A percentile compares a stretch with the other conserved stretches of the same genome.
These are phyloP conservation scores for Rubus idaeus DNA, from an alignment of 306 rosid species.

Conservation along the genomic window DNA sequence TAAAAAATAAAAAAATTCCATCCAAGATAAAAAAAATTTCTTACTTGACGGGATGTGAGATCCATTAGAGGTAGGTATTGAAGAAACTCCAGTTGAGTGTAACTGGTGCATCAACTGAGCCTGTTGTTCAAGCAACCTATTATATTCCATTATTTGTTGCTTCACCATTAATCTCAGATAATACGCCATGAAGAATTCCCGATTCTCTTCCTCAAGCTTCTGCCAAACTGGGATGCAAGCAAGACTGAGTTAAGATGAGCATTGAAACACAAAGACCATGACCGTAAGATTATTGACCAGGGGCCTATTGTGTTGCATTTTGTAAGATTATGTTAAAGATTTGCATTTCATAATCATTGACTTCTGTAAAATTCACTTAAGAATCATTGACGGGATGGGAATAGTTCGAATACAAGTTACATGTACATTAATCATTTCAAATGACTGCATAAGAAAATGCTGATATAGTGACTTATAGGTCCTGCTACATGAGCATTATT, in stretches of 20 bases:
- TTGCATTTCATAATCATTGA: background rate
- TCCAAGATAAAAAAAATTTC: slow-evolving; percentile 20
- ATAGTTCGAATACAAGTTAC: background rate
- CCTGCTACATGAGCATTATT: background rate
- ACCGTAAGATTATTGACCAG: background rate
- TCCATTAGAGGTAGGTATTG: slow-evolving; percentile 68
- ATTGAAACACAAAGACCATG: background rate
- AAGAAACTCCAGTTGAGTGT: slow-evolving; percentile 50
- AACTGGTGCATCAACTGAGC: slow-evolving; percentile 58
- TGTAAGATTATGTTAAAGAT: background rate
- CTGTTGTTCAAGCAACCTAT: slow-evolving; percentile 81
- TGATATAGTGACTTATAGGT: background rate
- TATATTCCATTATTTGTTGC: slow-evolving; percentile 81
- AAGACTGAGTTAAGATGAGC: slow-evolving; percentile 4
- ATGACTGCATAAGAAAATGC: background rate
- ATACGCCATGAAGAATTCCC: slow-evolving; percentile 83
- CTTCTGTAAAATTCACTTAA: background rate
- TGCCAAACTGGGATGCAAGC: slow-evolving; percentile 76
- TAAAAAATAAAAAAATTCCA: background rate
- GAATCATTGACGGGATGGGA: background rate
- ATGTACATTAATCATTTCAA: background rate
- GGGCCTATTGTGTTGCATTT: background rate
- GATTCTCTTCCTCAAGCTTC: slow-evolving; percentile 92
- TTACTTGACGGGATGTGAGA: slow-evolving; percentile 61
- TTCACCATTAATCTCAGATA: slow-evolving; percentile 76